These are phyloP conservation scores for Aaosphaeria pasadenensis DNA, from an alignment of 2,329 filamentous ascomycete genomes.

Conservation along the genomic window DNA sequence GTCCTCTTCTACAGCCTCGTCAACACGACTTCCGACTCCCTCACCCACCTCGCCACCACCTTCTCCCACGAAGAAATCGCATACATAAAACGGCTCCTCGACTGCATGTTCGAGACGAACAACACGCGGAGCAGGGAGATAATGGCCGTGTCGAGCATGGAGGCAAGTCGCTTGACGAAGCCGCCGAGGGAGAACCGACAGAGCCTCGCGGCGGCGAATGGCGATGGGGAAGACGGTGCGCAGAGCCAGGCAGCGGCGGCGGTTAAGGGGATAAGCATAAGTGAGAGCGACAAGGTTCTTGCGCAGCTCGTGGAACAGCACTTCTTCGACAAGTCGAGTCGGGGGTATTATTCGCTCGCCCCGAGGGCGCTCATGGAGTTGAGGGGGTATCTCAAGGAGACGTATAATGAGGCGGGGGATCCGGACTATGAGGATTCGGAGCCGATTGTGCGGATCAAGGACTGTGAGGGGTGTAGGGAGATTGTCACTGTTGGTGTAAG, in stretches of 20 bases:
- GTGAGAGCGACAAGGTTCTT: conserved; percentile 73
- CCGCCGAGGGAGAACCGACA: conserved; percentile 24
- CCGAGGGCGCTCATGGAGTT: conserved; percentile 82
- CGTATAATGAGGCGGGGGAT: conserved; percentile 76
- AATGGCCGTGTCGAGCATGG: conserved; percentile 75
- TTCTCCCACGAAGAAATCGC: conserved; percentile 80
- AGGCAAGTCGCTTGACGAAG: conserved; percentile 69
- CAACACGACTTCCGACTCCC: conserved; percentile 79
- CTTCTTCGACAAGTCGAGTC: conserved; percentile 75
- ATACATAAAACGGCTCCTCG: conserved; percentile 82
- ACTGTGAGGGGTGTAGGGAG: conserved; percentile 84
- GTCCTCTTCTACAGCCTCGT: conserved; percentile 77
- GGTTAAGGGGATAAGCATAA: conserved; percentile 60
- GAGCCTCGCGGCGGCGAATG: conserved; percentile 10
- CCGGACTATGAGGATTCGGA: conserved; percentile 49
- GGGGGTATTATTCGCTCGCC: conserved; percentile 72
- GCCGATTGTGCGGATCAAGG: conserved; percentile 66
- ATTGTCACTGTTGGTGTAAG: conserved; percentile 67
- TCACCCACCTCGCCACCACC: conserved; percentile 83
- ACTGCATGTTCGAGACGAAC: conserved; percentile 87
- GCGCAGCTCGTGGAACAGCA: conserved; percentile 69
- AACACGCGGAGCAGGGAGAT: conserved; percentile 79
- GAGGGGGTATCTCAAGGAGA: conserved; percentile 76
- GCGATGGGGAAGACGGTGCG: conserved; percentile 14
- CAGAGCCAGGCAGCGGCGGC: conserved; percentile 19